Conservation (phyloP, 2,329 filamentous ascomycete species). For the Thyridium curvatum region DNA sequence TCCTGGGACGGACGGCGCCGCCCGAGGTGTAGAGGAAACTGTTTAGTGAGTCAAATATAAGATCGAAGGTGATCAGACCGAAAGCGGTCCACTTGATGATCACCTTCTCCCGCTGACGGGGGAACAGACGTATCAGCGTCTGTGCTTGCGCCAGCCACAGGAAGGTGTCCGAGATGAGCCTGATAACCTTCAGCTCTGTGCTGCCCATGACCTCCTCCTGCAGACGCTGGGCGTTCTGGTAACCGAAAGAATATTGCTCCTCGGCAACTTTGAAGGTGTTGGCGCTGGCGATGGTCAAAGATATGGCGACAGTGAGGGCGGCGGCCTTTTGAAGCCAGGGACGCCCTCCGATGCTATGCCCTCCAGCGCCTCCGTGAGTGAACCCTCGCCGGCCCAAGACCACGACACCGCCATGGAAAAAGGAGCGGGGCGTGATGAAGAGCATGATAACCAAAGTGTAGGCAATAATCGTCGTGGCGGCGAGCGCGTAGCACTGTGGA, state of each 20-base stretch:
- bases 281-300: conserved; percentile 85
- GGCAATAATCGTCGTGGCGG: conserved; percentile 82
- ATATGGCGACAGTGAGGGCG: conserved; percentile 68
- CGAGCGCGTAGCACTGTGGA: conserved; percentile 88
- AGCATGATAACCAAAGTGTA: conserved; percentile 93
- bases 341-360: conserved; percentile 81
- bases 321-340: conserved; percentile 90
- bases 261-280: conserved; percentile 86
- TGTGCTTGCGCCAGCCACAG: conserved; percentile 97
- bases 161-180: conserved; percentile 92
- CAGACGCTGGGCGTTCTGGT: conserved; percentile 71
- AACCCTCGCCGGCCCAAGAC: conserved; percentile 77
- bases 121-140: conserved; percentile 90
- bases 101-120: conserved; percentile 92
- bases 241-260: conserved; percentile 70
- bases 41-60: conserved; percentile 86
- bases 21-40: conserved; percentile 60
- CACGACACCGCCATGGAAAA: conserved; percentile 78
- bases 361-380: conserved; percentile 71
- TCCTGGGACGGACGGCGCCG: conserved; percentile 56
- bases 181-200: conserved; percentile 80
- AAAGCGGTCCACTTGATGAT: conserved; percentile 99
- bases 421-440: conserved; percentile 89
- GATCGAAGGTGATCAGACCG: conserved; percentile 82
- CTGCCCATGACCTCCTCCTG: conserved; percentile 77